Evolutionary conservation across 805 yeast species (phyloP).

Genomic region (Yarrowia sp.): DNA sequence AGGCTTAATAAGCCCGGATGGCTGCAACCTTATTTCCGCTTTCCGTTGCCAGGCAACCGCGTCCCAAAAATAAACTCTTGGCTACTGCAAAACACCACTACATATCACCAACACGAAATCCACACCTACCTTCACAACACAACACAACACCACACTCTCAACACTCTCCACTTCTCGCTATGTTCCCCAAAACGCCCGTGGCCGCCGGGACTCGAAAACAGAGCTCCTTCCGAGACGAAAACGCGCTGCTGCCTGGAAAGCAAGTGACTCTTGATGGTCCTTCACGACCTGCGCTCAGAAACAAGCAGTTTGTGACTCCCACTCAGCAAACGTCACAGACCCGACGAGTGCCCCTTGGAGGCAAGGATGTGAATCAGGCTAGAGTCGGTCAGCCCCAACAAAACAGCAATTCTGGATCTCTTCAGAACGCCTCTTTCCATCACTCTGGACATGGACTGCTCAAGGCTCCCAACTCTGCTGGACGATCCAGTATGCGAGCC

Average conservation of each 20-base stretch:
- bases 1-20: too few relatives aligned
- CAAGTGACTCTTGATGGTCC: too few relatives aligned
- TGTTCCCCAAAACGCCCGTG: slow-evolving; percentile 35
- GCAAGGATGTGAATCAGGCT: slow-evolving; percentile 11
- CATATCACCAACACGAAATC: slow-evolving; percentile 5
- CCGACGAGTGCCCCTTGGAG: slow-evolving; percentile 16
- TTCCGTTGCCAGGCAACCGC: too few relatives aligned
- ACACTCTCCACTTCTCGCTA: background rate
- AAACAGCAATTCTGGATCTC: too few relatives aligned
- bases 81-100: slow-evolving; percentile 26
- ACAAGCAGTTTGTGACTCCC: slow-evolving; percentile 22
- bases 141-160: background rate
- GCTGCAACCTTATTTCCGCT: too few relatives aligned
- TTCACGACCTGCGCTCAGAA: background rate
- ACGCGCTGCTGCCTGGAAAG: slow-evolving; percentile 25
- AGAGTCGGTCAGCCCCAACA: too few relatives aligned
- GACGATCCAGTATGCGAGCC: slow-evolving; percentile 13
- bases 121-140: background rate
- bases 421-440: too few relatives aligned
- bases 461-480: background rate
- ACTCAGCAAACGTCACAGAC: background rate
- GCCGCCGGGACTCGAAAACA: slow-evolving; percentile 23
- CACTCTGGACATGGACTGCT: background rate
- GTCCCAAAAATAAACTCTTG: background rate
- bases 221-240: slow-evolving; percentile 28